Evolutionary conservation across 352 stramenopile genomes (phyloP).

Genomic region (Globisporangium nagaii): DNA sequence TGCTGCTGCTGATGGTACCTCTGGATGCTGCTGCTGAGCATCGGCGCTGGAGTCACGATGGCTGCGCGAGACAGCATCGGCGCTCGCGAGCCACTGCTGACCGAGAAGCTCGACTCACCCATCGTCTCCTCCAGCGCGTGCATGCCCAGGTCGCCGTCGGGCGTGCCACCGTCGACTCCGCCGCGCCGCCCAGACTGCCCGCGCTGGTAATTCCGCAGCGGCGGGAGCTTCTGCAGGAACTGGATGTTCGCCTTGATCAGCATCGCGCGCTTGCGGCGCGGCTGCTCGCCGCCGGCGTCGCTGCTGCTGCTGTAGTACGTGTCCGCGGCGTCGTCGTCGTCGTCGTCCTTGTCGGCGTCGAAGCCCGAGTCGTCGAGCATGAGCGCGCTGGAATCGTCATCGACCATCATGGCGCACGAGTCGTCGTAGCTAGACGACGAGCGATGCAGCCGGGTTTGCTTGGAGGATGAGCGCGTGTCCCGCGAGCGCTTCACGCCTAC

Average conservation of each 20-base stretch:
- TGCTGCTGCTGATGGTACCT: conserved; percentile 4
- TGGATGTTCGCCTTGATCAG: conserved; percentile 48
- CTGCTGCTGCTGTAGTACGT: conserved; percentile 8
- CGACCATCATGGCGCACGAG: conserved; percentile 10
- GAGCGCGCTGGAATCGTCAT: conserved; percentile 2
- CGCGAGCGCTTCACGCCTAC: conserved; percentile 17
- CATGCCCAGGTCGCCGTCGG: conserved; percentile 36
- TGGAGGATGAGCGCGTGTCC: background rate
- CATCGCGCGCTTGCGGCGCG: conserved; percentile 51
- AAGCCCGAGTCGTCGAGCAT: conserved; percentile 5
- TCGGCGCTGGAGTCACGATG: conserved; percentile 26
- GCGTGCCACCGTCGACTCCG: conserved; percentile 49
- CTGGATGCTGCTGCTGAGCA: background rate
- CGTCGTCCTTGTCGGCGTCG: conserved; percentile 15
- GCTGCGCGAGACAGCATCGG: conserved; percentile 23
- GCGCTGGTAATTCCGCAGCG: conserved; percentile 57
- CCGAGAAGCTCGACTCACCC: conserved; percentile 68
- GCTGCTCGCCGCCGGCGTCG: conserved; percentile 11
- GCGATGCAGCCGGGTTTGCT: background rate
- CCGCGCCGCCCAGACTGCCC: conserved; percentile 48
- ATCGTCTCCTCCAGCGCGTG: conserved; percentile 59
- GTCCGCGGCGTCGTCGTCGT: conserved; percentile 6
- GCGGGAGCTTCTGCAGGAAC: conserved; percentile 65
- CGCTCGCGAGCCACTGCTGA: conserved; percentile 15
- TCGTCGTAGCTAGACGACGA: background rate